Conservation (phyloP, 2,329 filamentous ascomycete species). For the Orbilia ellipsospora region DNA sequence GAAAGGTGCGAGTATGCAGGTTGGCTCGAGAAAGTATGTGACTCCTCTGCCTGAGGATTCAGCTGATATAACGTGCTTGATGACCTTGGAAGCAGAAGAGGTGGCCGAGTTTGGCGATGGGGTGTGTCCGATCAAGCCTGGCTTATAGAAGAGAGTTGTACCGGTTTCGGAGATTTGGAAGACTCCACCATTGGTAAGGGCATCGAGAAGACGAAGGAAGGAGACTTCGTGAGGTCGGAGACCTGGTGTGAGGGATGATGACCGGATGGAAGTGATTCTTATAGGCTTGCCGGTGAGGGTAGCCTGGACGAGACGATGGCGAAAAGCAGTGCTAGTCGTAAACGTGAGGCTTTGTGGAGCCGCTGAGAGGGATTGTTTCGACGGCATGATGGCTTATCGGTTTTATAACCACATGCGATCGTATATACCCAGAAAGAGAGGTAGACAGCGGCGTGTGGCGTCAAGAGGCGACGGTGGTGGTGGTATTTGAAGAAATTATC, state of each 20-base stretch:
- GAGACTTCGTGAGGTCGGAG: conserved; percentile 94
- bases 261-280: conserved; percentile 93
- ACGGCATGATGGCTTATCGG: conserved; percentile 13
- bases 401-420: conserved; percentile 6
- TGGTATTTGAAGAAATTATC: not conserved
- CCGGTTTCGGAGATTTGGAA: conserved; percentile 98
- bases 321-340: conserved; percentile 83
- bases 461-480: no score
- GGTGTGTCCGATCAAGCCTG: conserved; percentile 80
- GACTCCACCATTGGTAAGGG: conserved; percentile 91
- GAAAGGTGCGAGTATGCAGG: conserved; percentile 92
- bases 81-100: conserved; percentile 71
- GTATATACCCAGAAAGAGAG: not conserved
- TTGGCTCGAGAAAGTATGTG: conserved; percentile 89
- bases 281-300: conserved; percentile 90
- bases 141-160: conserved; percentile 90
- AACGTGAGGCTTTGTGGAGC: conserved; percentile 75
- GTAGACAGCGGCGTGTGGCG: conserved; percentile 1
- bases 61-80: conserved; percentile 79
- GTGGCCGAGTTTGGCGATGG: conserved; percentile 51
- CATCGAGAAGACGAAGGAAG: conserved; percentile 91
- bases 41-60: conserved; percentile 81
- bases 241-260: conserved; percentile 85
- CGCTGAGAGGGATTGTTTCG: conserved; percentile 25
- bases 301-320: conserved; percentile 85